Evolutionary conservation across 345 rosid genomes (phyloP), one percentile per base, ranked within the genome.

Genomic region (Syzygium jambos): DNA sequence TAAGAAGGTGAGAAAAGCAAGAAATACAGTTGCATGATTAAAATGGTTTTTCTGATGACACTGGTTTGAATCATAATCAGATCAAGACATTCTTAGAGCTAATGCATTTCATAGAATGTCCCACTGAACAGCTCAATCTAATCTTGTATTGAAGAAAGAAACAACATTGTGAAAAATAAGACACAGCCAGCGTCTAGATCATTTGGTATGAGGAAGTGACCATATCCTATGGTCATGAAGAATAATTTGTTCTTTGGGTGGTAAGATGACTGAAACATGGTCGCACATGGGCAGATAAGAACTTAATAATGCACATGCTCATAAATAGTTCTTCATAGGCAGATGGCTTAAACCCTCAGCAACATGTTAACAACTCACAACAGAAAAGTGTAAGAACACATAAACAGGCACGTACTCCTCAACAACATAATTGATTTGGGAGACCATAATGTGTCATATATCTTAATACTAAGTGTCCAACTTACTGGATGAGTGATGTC

Each of bases 401-500:
- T 21, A 6, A 86, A 59, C 82, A 51, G 49, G 78, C 52, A 78
- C 49, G 77, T 65, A 46, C 51, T 89, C 51, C 73, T 51, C 27
- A 52, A 86, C 82, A 51, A 73, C 14, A 46, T 86, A 84, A 87
- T 53, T 61, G 0, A n/a, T 89, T 52, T 30, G 68, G 82, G 78
- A 86, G 78, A 59, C 83, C 51, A n/a, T 85, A n/a, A 23, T 54
- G 52, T 57, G 84, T 65, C 87, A 87, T 86, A 38, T 52, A 43
- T 38, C 57, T 23, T 87, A 21, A 30, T 85, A 56, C 41, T 59
- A 86, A 87, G 85, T 51, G 29, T 52, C 83, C 52, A 63, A 91
- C 94, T 91, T 93, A 96, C 98, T 68, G 98, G 98, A 87, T 97
- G 99, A 57, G 92, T 91, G 89, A 97, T 94, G 85, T 91, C 94